Evolutionary conservation across 2,329 filamentous ascomycete genomes (phyloP), one percentile per base, ranked within the genome.

Genomic region (Dichotomopilus funicola): DNA sequence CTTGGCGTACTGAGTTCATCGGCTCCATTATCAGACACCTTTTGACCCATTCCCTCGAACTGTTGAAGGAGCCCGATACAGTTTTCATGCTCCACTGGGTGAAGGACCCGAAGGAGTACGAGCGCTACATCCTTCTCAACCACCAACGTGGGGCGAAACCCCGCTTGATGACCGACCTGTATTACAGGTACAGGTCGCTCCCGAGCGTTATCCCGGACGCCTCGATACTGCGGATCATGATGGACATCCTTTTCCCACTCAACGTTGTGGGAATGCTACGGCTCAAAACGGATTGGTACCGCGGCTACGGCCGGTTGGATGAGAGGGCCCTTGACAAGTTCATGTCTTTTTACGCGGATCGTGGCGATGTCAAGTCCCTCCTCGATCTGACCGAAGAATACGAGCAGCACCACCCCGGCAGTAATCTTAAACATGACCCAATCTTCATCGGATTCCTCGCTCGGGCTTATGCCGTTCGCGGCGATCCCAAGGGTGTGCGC

Each of bases 391-490:
- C 77, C 72, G 64, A 67, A 10, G 69, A 75, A 46, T 80, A 74
- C 49, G 66, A 70, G 8, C 53, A 65, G 19, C 59, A 66, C 1
- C 75, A 72, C 19, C 19, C 19, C 37, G 61, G 57, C 6, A 36
- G 5, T n/a, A 35, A 35, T 4, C 53, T 60, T 31, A 40, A 58
- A n/a, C 9, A 63, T 31, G 61, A 66, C 4, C 66, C 70, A 3
- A 69, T 70, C 36, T 73, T 69, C 3, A 76, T 82, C 59, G 66
- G 76, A n/a, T 80, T 83, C 46, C 73, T 91, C 3, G 74, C 95
- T 42, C 82, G 87, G 61, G 87, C 86, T 0, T 82, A 92, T 70
- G 85, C 89, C 1, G 79, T 82, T 55, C 75, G 81, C 49, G 87
- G 84, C 2, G 82, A 95, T 61, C 68, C 86, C 0, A 65, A 73